A percentile compares a stretch with the other conserved stretches of the same genome.
Evolutionary conservation across 2,329 filamentous ascomycete genomes (phyloP).

Genomic region (Botrytis pseudocinerea): DNA sequence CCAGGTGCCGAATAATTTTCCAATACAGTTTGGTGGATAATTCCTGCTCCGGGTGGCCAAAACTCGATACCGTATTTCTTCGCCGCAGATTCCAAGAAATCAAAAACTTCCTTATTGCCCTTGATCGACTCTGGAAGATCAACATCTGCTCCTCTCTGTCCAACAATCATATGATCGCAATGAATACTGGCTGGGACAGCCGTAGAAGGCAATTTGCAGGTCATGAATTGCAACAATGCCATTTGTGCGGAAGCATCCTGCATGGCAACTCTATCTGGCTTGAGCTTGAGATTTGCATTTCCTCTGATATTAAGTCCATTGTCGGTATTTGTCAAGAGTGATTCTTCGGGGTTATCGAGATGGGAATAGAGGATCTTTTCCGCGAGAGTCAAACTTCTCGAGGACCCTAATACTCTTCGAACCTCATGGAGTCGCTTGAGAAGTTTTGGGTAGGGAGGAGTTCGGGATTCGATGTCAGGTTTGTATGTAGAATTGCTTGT

Average conservation of each 20-base stretch:
- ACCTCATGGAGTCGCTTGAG: constrained; percentile 76
- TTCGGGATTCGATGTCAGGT: constrained; percentile 39
- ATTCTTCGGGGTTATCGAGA: constrained; percentile 85
- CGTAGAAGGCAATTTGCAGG: constrained; percentile 82
- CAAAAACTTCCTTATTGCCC: constrained; percentile 95
- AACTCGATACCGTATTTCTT: constrained; percentile 94
- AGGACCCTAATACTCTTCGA: constrained; percentile 65
- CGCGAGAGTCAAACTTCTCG: constrained; percentile 73
- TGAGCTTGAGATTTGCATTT: constrained; percentile 90
- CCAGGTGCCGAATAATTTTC: constrained; percentile 98
- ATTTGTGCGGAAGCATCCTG: constrained; percentile 98
- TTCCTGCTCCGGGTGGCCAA: constrained; percentile 90
- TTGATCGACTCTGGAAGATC: constrained; percentile 84
- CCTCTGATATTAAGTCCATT: constrained; percentile 84
- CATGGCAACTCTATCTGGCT: constrained; percentile 97
- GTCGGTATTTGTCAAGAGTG: constrained; percentile 77
- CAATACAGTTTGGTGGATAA: constrained; percentile 95
- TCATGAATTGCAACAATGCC: constrained; percentile 98
- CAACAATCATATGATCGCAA: constrained; percentile 98
- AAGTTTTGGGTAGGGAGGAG: constrained; percentile 80
- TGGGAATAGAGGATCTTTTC: constrained; percentile 99
- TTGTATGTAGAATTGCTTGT: constrained; percentile 30
- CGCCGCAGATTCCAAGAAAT: constrained; percentile 90
- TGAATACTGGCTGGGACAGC: constrained; percentile 97
- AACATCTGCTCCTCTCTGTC: constrained; percentile 81